Evolutionary conservation across 2,329 filamentous ascomycete genomes (phyloP), one percentile per base, ranked within the genome.

Genomic region (Neonectria punicea): DNA sequence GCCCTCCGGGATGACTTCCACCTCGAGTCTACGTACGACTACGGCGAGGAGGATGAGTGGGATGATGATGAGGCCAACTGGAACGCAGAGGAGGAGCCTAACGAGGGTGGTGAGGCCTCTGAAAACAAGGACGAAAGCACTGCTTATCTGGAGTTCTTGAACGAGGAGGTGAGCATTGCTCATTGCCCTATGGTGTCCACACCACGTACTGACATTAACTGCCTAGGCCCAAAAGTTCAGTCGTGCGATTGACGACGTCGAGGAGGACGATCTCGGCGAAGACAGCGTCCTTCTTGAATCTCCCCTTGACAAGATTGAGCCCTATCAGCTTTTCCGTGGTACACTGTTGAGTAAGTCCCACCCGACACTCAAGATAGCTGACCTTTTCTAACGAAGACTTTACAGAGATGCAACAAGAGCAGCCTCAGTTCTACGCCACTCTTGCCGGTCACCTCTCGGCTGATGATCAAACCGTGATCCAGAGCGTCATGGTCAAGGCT

Each of bases 61-160:
- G 91, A 91, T 53, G 93, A 94, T 46, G 93, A 94, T 43, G 94
- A 93, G 60, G 89, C 89, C 55, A 89, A 92, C 77, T 97, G 93
- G 93, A 89, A 90, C 63, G 90, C 86, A 47, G 92, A 93, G 69
- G 87, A 91, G 41, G 90, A 92, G 63, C 86, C 89, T 67, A 89
- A 89, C 28, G 88, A 88, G 30, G 92, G 93, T 68, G 92, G 93
- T 68, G 87, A 87, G 58, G 75, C 81, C 14, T 80, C 78, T 3
- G 91, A 97, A 67, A 86, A 90, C 73, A 92, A 94, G 75, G 95
- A 98, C 74, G 95, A 98, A 81, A 96, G 93, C 78, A 92, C 92
- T 25, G 93, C 95, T 6, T 99, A 99, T 78, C 88, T 99, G 51
- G 94, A 98, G 71, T 99, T 99, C 83, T 82, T 99, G 30, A 97